Evolutionary conservation across 257 asterid genomes (phyloP).

Genomic region (Avicennia marina): DNA sequence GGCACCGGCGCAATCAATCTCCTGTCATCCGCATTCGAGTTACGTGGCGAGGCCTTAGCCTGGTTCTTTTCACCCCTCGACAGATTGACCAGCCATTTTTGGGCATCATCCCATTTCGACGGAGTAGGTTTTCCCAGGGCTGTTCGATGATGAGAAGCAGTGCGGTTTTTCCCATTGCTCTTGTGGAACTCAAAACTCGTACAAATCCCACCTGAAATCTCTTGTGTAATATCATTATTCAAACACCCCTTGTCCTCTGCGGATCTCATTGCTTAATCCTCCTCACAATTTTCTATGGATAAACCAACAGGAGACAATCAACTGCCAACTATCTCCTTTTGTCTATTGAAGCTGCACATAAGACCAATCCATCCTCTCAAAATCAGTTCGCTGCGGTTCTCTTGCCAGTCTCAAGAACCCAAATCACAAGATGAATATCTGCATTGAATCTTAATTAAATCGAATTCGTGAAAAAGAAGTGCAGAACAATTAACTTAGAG

Average conservation of each 20-base stretch:
- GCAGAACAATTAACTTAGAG: no score
- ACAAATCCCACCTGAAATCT: slow-evolving; percentile 28
- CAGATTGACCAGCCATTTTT: slow-evolving; percentile 88
- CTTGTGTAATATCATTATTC: slow-evolving; percentile 47
- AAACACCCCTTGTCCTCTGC: slow-evolving; percentile 77
- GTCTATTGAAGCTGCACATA: no score
- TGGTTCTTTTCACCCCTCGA: slow-evolving; percentile 59
- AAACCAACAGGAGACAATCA: no score
- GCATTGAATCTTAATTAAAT: no score
- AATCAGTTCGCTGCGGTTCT: no score
- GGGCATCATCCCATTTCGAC: slow-evolving; percentile 98
- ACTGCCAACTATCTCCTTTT: no score
- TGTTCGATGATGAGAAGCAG: slow-evolving; percentile 44
- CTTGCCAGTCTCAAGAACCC: no score
- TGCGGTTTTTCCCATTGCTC: slow-evolving; percentile 38
- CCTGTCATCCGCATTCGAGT: slow-evolving; percentile 86
- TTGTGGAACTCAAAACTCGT: slow-evolving; percentile 65
- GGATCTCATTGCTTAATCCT: slow-evolving; percentile 47
- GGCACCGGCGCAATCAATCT: slow-evolving; percentile 69
- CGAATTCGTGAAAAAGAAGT: no score
- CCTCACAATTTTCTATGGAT: no score
- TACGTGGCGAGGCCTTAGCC: slow-evolving; percentile 66
- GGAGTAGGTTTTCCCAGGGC: slow-evolving; percentile 83
- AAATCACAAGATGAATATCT: no score
- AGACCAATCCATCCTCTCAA: no score